These are phyloP conservation scores for Cicer arietinum DNA, from an alignment of 306 rosid genomes.

Conservation along the genomic window DNA sequence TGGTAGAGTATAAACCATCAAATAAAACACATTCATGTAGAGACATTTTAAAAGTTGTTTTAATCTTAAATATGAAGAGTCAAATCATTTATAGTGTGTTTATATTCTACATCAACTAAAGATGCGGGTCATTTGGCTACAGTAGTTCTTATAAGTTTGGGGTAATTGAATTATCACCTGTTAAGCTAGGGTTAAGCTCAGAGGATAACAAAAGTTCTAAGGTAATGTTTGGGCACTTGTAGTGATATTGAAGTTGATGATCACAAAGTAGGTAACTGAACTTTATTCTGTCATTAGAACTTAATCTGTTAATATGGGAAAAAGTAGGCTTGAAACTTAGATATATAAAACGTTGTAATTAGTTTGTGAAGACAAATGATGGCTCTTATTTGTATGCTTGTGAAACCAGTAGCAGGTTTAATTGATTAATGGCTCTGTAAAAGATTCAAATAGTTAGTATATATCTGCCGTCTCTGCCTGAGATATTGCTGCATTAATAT, in stretches of 20 bases:
- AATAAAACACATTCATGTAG: slow-evolving; percentile 29
- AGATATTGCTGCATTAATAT: slow-evolving; percentile 35
- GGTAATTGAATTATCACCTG: neutral
- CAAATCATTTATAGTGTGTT: slow-evolving; percentile 3
- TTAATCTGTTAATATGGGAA: slow-evolving; percentile 6
- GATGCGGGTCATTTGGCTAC: neutral
- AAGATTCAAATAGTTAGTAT: slow-evolving; percentile 21
- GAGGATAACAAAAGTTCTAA: neutral
- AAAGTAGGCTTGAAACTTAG: slow-evolving; percentile 15
- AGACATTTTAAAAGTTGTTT: slow-evolving; percentile 30
- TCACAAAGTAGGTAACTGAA: slow-evolving; percentile 2
- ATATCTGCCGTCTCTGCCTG: slow-evolving; percentile 28
- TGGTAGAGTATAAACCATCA: slow-evolving; percentile 28
- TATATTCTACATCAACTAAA: neutral
- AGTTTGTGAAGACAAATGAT: slow-evolving; percentile 16
- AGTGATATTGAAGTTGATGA: slow-evolving; percentile 13
- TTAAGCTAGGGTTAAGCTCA: slow-evolving; percentile 12
- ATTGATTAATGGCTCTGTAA: slow-evolving; percentile 26
- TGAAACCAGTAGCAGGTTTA: slow-evolving; percentile 24
- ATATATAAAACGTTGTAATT: slow-evolving; percentile 26
- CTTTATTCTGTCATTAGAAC: slow-evolving; percentile 6
- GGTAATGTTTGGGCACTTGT: slow-evolving; percentile 13
- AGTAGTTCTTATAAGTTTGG: neutral
- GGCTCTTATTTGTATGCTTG: slow-evolving; percentile 19
- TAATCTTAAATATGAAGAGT: slow-evolving; percentile 20